Evolutionary conservation across 2,329 filamentous ascomycete species (phyloP), one percentile per base, ranked within the genome.

Genomic region (Fusarium heterosporum): DNA sequence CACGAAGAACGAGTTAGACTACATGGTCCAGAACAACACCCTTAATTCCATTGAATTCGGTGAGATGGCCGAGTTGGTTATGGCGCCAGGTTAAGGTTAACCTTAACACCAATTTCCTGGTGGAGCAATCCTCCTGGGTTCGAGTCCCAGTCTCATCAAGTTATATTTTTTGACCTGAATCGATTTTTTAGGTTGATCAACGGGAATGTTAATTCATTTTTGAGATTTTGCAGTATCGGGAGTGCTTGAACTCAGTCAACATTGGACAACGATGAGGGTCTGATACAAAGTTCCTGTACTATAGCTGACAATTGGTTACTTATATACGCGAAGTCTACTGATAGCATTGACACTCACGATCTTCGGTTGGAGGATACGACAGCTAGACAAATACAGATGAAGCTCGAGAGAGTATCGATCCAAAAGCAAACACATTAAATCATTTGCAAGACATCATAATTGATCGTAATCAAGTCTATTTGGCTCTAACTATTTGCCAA

Each of bases 51-150:
- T 47, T 26, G 25, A 64, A 51, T 32, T 49, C 53, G 73, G 73
- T 73, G 68, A 76, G 74, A 76, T 76, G 74, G 74, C 74, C 74
- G 74, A 76, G 74, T 74, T 76, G 74, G 74, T 76, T 75, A 76
- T 76, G 74, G 74, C 74, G 74, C 62, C 73, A 76, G 73, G 74
- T 76, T 76, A 75, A 76, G 74, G 74, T 70, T 17, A 72, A 72
- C 70, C 72, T 74, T 70, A 70, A 72, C 66, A 71, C 68, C 26
- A 42, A 43, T 60, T 69, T 76, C 74, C 73, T 76, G 73, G 60
- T 75, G 74, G 74, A 75, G 74, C 72, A 75, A 75, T 75, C 74
- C 74, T 75, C 74, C 73, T 75, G 74, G 74, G 74, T 76, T 76
- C 74, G 71, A 77, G 73, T 76, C 74, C 74, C 73, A 74, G 73